Conservation (phyloP, 495 filamentous ascomycete genomes). For the Articulospora tetracladia region DNA sequence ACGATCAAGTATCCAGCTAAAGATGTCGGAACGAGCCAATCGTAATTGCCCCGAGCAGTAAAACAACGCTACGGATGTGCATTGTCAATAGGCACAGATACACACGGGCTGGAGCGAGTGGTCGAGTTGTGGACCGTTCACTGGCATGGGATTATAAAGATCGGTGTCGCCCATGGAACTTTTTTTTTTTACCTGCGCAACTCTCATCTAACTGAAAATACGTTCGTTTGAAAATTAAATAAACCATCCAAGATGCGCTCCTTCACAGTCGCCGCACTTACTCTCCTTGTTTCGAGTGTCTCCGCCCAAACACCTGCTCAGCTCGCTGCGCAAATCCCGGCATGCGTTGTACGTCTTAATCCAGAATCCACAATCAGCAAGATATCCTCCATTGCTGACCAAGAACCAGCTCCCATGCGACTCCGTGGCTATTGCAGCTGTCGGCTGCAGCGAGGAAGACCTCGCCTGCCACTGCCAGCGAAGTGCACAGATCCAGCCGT, state of each 20-base stretch:
- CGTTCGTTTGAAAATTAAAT: too few species aligned
- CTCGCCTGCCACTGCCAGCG: constrained; percentile 4
- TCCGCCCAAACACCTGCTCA: not conserved
- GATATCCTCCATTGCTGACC: not conserved
- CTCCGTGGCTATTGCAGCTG: not conserved
- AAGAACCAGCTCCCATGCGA: constrained; percentile 1
- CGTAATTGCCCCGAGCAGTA: not conserved
- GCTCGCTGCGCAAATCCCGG: constrained; percentile 3
- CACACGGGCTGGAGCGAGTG: too few species aligned
- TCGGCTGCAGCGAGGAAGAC: not conserved
- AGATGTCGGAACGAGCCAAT: not conserved
- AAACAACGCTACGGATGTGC: not conserved
- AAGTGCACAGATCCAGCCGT: not conserved
- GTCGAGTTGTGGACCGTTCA: too few species aligned
- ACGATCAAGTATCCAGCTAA: too few species aligned
- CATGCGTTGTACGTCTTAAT: not conserved
- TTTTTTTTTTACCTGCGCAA: too few species aligned
- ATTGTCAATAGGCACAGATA: too few species aligned
- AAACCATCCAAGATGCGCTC: not conserved
- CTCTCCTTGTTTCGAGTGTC: not conserved
- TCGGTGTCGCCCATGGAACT: too few species aligned
- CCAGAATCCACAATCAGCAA: too few species aligned
- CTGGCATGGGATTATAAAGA: too few species aligned
- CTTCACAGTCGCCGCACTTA: not conserved
- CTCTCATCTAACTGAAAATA: too few species aligned